Base-by-base conservation (phyloP, 1,284 basidiomycete genomes). In the Melampsora larici-populina region DNA sequence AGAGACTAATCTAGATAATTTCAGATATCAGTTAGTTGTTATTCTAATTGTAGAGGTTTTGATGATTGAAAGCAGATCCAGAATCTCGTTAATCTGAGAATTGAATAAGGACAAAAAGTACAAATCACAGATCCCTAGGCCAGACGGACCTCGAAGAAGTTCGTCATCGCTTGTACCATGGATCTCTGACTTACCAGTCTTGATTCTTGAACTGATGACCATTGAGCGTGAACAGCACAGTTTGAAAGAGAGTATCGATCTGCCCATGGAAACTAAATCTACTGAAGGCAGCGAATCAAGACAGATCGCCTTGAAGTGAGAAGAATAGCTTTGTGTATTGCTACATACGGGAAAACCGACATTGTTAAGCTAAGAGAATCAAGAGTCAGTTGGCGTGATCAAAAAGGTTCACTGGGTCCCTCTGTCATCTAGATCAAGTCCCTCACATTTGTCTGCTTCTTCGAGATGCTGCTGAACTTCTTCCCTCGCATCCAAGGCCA, bases 161-260 rank as follows among this genome's bases (percentile, higher is more conserved):
- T n/a, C n/a, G n/a, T n/a, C n/a, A n/a, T n/a, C n/a, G n/a, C n/a
- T n/a, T n/a, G n/a, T n/a, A n/a, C n/a, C n/a, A n/a, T n/a, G n/a
- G n/a, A n/a, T n/a, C n/a, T n/a, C n/a, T n/a, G n/a, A n/a, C n/a
- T n/a, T n/a, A n/a, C n/a, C n/a, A n/a, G n/a, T 99, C 97, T 81
- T 96, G 88, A 82, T 92, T 94, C 86, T 99, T 97, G 87, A 99
- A 99, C 85, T 99, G 97, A 87, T 98, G 98, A 81, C 96, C 97
- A 84, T 98, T 99, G 48, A 99, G 89, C 24, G 96, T 98, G 86
- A 99, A 99, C 97, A 99, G 99, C 85, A 99, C 96, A 4, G 97
- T 99, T 85, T 99, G 97, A 31, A 99, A 89, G 73, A 99, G 90
- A 55, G 95, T 97, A 85, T 99, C 96, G 82, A 99, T 98, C 86